Base-by-base conservation (phyloP, 768 basidiomycete species). In the Dioszegia aurantiaca region DNA sequence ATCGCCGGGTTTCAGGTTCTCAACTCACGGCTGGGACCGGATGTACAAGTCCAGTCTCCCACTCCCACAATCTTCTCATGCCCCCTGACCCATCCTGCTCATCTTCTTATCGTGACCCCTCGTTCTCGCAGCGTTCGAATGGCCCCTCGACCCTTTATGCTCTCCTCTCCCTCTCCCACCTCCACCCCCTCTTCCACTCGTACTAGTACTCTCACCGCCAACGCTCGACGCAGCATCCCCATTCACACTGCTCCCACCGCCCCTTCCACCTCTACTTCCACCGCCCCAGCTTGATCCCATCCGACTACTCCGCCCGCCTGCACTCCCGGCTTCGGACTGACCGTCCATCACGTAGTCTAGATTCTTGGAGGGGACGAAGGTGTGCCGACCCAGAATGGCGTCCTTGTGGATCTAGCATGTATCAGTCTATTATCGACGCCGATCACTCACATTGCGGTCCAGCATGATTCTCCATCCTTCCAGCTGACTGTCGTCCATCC, bases 381-480 rank as follows among this genome's bases (percentile, higher is more conserved):
- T 44, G 46, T 69, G 64, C 46, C 64, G 24, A 36, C 60, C 60
- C 4, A 73, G 61, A 24, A 73, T 73, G 8, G 66, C 69, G 10
- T 68, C 69, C 52, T 73, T 73, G 72, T 31, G 71, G 14, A 26
- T 41, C 28, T 27, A 10, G 3, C 23, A 23, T 1, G 26, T 62
- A n/a, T 17, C 16, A 37, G 16, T 6, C 30, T 4, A 19, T 23
- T 36, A 37, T 10, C 45, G 24, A 26, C 9, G 23, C 26, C 10
- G 19, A 24, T 6, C 1, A 80, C 87, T 60, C 68, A 94, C 92
- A 68, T 93, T 86, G 64, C 87, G 79, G 57, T 97, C 93, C 58
- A 95, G 75, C 87, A 94, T 90, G 55, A 88, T 85, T 56, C 78
- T 83, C 91, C 91, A 95, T 0, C 91, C 92, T 75, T 95, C 91